Base-by-base conservation (phyloP, 306 rosid genomes). In the Dalbergia oliveri region DNA sequence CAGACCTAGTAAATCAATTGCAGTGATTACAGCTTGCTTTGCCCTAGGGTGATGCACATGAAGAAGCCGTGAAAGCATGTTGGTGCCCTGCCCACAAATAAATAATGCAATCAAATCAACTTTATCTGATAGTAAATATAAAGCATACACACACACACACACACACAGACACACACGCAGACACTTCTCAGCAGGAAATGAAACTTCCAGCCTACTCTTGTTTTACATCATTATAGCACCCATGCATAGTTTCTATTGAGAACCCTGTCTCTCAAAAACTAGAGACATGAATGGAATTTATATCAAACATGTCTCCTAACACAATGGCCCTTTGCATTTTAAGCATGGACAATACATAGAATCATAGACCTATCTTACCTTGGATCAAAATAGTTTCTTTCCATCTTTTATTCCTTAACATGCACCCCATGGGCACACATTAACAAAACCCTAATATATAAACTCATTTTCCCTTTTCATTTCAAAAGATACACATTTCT, bases 1-100 rank as follows among this genome's bases (percentile, higher is more conserved):
- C 87, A 69, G 60, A 94, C 99, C 99, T 82, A 93, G 88, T 81
- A 94, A 91, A 89, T 93, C 95, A 73, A 94, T 94, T 76, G 99
- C 97, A 49, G 97, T 91, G 79, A 94, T 94, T 72, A 94, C 99
- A 19, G 99, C 99, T 89, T 93, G 97, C 91, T 94, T 94, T 75
- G 97, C 97, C 66, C 84, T 90, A 47, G 97, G 99, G 65, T 90
- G 88, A 43, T 92, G 93, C 68, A 94, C 99, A 73, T 94, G 90
- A 84, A 94, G 97, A 83, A 94, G 97, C 81, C 97, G 87, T 51
- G 99, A 88, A 58, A 94, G 95, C 97, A 94, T 85, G 78, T 94
- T 94, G 56, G 99, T 94, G 50, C 99, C 99, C 99, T 94, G 88
- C 73, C 69, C 80, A 51, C 62, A 80, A 77, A 82, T 68, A 75